phyloP scores from a whole-genome alignment of 768 basidiomycete genomes.

The Tricholomella constricta region DNA sequence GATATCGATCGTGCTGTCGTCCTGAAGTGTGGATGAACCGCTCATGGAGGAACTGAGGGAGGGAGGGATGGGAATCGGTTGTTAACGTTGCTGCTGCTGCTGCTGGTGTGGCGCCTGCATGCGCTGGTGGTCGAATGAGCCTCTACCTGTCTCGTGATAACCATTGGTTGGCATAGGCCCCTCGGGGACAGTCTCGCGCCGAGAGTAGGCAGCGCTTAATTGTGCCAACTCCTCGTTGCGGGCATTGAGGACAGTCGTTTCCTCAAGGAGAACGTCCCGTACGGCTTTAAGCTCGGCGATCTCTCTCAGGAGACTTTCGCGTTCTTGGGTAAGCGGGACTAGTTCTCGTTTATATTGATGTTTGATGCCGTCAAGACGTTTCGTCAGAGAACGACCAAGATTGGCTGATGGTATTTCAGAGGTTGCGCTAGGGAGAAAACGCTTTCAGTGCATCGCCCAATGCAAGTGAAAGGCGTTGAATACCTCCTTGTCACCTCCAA shows the following conservation, averaged over 20 bases:
- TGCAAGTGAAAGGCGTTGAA: slow-evolving; percentile 20
- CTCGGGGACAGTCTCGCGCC: slow-evolving; percentile 63
- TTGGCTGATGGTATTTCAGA: slow-evolving; percentile 44
- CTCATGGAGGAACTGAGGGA: slow-evolving; percentile 46
- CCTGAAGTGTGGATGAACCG: slow-evolving; percentile 48
- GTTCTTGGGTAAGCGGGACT: slow-evolving; percentile 78
- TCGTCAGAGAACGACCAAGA: slow-evolving; percentile 72
- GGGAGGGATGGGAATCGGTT: slow-evolving; percentile 30
- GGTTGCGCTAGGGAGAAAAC: slow-evolving; percentile 27
- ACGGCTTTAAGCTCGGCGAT: slow-evolving; percentile 84
- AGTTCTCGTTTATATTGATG: slow-evolving; percentile 87
- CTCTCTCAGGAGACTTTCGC: slow-evolving; percentile 77
- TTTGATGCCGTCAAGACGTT: slow-evolving; percentile 85
- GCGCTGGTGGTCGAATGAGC: slow-evolving; percentile 31
- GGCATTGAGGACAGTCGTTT: slow-evolving; percentile 86
- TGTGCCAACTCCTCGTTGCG: slow-evolving; percentile 93
- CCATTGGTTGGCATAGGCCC: slow-evolving; percentile 30
- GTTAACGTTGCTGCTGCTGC: no score
- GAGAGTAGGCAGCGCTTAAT: slow-evolving; percentile 78
- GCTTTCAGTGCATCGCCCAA: slow-evolving; percentile 7
- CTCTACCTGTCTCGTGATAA: slow-evolving; percentile 21
- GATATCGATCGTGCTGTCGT: slow-evolving; percentile 45
- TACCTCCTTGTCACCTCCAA: slow-evolving; percentile 76
- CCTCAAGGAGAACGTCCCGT: slow-evolving; percentile 86
- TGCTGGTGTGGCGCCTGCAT: slow-evolving; percentile 29